Conservation (phyloP, 2,329 filamentous ascomycete genomes). For the Fusarium annulatum region DNA sequence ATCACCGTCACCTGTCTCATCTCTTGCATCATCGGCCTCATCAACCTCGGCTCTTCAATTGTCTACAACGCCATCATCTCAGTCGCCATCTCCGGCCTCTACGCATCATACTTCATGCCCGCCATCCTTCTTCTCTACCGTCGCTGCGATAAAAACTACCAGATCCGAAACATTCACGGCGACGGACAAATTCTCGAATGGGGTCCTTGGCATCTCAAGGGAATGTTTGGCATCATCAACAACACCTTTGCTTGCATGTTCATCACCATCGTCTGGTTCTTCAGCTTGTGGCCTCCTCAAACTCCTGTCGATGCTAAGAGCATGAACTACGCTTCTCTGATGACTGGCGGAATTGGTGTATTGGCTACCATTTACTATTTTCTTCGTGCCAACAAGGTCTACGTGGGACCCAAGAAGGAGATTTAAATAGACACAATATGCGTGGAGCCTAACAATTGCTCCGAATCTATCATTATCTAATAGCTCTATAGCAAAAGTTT, state of each 20-base stretch:
- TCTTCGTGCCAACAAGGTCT: conserved; percentile 53
- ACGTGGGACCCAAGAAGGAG: conserved; percentile 55
- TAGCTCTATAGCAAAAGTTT: neutral
- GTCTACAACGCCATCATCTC: conserved; percentile 43
- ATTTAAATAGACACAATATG: neutral
- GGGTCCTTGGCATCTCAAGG: conserved; percentile 66
- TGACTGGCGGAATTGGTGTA: conserved; percentile 54
- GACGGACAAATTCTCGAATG: conserved; percentile 49
- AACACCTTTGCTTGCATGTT: conserved; percentile 65
- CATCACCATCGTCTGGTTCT: conserved; percentile 66
- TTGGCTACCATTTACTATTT: conserved; percentile 59
- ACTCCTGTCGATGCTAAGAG: conserved; percentile 39
- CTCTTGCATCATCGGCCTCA: conserved; percentile 37
- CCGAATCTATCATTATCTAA: neutral
- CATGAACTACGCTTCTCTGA: conserved; percentile 60
- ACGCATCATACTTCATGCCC: conserved; percentile 38
- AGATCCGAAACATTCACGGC: conserved; percentile 28
- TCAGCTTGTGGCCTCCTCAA: conserved; percentile 60
- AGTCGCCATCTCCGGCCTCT: conserved; percentile 35
- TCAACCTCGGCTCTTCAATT: conserved; percentile 38
- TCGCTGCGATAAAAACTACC: conserved; percentile 36
- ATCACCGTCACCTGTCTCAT: conserved; percentile 33
- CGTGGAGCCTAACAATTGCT: neutral
- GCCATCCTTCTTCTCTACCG: conserved; percentile 40
- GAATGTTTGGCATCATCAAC: conserved; percentile 62